Percentiles rank a stretch among this genome's conserved stretches.
phyloP scores from a whole-genome alignment of 2,329 filamentous ascomycete genomes.

The Rhexocercosporidium sp. region DNA sequence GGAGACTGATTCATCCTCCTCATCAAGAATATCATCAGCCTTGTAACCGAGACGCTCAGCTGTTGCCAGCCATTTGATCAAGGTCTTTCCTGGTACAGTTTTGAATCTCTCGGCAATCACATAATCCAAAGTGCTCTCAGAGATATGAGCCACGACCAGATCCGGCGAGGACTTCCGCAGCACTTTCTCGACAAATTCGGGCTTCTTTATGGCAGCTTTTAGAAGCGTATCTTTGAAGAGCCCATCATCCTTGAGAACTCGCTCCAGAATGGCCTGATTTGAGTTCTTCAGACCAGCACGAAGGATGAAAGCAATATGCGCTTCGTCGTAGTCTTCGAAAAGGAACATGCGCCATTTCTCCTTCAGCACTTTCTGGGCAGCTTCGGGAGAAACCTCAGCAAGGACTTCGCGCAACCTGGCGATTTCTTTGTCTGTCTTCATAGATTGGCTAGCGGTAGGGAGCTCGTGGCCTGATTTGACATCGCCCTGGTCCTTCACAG shows the following conservation, averaged over 20 bases:
- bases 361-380: conserved; percentile 31
- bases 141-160: conserved; percentile 26
- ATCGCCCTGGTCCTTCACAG: background rate
- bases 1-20: conserved; percentile 33
- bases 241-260: conserved; percentile 32
- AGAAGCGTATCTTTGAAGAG: conserved; percentile 30
- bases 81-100: conserved; percentile 29
- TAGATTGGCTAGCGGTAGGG: conserved; percentile 2
- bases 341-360: conserved; percentile 34
- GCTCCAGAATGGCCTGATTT: conserved; percentile 27
- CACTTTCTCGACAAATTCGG: conserved; percentile 26
- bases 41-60: conserved; percentile 37
- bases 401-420: conserved; percentile 31
- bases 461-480: background rate
- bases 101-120: conserved; percentile 28
- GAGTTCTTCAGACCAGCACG: conserved; percentile 38
- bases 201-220: conserved; percentile 22
- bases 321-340: conserved; percentile 31
- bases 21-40: conserved; percentile 37
- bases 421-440: conserved; percentile 29
- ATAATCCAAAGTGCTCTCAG: conserved; percentile 33
- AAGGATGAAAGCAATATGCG: conserved; percentile 37
- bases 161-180: conserved; percentile 23
- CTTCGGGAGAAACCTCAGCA: conserved; percentile 28
- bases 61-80: conserved; percentile 37